phyloP scores from a whole-genome alignment of 768 basidiomycete species.

The Panus rudis region DNA sequence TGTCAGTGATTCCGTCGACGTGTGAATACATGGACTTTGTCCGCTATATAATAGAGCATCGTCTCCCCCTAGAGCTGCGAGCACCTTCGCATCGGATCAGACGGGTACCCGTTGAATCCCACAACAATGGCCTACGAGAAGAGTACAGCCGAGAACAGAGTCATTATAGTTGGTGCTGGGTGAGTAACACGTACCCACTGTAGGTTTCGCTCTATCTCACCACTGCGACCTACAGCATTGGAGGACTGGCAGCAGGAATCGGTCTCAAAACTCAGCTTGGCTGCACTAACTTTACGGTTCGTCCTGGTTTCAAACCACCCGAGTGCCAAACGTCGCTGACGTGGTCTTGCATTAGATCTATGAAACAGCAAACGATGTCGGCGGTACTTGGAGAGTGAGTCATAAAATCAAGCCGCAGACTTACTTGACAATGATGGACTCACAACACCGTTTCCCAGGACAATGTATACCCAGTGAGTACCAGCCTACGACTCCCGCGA shows the following conservation, averaged over 20 bases:
- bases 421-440: background rate
- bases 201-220: background rate
- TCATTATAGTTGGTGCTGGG: background rate
- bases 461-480: slow-evolving; percentile 22
- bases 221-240: slow-evolving; percentile 11
- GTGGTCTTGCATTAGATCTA: slow-evolving; percentile 24
- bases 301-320: slow-evolving; percentile 1
- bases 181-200: background rate
- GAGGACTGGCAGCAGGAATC: slow-evolving; percentile 25
- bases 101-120: no score
- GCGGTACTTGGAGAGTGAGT: slow-evolving; percentile 23
- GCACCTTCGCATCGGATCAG: no score
- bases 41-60: no score
- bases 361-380: slow-evolving; percentile 22
- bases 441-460: slow-evolving; percentile 5
- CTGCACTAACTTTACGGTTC: slow-evolving; percentile 25
- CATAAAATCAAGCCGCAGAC: background rate
- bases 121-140: no score
- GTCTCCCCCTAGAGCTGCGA: no score
- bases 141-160: no score
- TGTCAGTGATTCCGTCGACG: no score
- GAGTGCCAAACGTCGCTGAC: background rate
- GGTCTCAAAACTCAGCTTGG: slow-evolving; percentile 24
- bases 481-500: background rate
- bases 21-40: no score